Base-by-base conservation (phyloP, 2,329 filamentous ascomycete species). In the Metarhizium robertsii region DNA sequence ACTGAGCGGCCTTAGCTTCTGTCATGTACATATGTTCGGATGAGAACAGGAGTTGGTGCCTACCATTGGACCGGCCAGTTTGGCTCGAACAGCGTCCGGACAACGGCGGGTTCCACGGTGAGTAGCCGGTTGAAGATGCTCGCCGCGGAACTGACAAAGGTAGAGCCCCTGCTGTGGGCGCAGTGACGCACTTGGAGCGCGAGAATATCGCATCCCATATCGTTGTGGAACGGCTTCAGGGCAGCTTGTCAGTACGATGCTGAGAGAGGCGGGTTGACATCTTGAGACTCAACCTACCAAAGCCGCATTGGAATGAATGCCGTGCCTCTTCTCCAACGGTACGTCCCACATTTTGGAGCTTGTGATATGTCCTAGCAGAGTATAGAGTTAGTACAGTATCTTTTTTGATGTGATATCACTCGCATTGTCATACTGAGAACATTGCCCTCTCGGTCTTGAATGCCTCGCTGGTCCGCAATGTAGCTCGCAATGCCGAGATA, bases 401-500 rank as follows among this genome's bases (percentile, higher is more conserved):
- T 20, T 42, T 43, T 20, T 16, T 20, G n/a, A 8, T 4, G 20
- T 18, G 36, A 5, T 8, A 11, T 36, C 38, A 25, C 36, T 14
- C n/a, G 16, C 11, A n/a, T 10, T 70, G 50, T 66, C 73, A 60
- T 67, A 78, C 77, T 71, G 16, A 79, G 60, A 62, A 79, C 72
- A 40, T 73, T 73, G 11, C 76, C 76, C 47, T 72, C 73, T n/a
- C 69, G 68, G 55, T 75, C 74, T 55, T 82, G 79, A 2, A 75
- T 60, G 2, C 79, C 79, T 43, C 80, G 73, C 50, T 76, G 71
- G 42, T 78, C 72, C 2, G 77, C 82, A 52, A 86, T 73, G 61
- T 85, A 76, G 55, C 74, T 76, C 1, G 81, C 73, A 11, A 86
- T 66, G 0, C 79, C 83, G 4, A 83, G 71, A 60, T 80, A 84